Evolutionary conservation across 106 monocot species (phyloP), one percentile per base, ranked within the genome.

Genomic region (Dactylorhiza incarnata): DNA sequence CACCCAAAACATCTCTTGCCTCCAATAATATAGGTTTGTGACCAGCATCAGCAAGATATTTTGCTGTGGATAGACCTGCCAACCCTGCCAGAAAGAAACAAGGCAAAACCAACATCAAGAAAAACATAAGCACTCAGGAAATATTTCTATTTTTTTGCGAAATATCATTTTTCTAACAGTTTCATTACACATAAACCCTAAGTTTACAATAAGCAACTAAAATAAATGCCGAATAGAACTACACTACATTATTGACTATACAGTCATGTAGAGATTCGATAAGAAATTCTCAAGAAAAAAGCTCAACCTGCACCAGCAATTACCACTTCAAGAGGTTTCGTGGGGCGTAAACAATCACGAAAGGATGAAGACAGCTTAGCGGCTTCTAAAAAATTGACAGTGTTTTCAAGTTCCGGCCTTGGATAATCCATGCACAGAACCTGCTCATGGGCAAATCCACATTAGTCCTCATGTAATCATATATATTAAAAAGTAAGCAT

Each of bases 31-130:
- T 86, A 54, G 97, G 97, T 74, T 80, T 91, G 68, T 94, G 97
- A 6, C 97, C 97, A 15, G 97, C 89, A 85, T 97, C 97, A 55
- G 94, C 97, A 76, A 97, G 89, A 83, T 97, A 97, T 74, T 97
- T 97, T 63, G 97, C 97, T 43, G 94, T 91, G 45, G 94, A 87
- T 77, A 97, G 80, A 73, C 97, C 97, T 81, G 94, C 97, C 87
- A 97, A 87, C 75, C 97, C 97, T 97, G 68, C 71, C 73, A 83
- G 50, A 78, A 77, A 22, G 24, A 23, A 72, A 16, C 20, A 51
- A 48, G 20, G 24, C 47, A 47, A 81, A 63, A 66, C 9, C 49
- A 49, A 1, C 0, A 23, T 16, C 23, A 29, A 23, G 5, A 48
- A 9, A 12, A 65, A 22, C 12, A 37, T 17, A 71, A 49, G 9